Percentiles rank a stretch among this genome's conserved stretches.
Evolutionary conservation across 2,329 filamentous ascomycete genomes (phyloP).

Genomic region (Pseudogymnoascus sp.): DNA sequence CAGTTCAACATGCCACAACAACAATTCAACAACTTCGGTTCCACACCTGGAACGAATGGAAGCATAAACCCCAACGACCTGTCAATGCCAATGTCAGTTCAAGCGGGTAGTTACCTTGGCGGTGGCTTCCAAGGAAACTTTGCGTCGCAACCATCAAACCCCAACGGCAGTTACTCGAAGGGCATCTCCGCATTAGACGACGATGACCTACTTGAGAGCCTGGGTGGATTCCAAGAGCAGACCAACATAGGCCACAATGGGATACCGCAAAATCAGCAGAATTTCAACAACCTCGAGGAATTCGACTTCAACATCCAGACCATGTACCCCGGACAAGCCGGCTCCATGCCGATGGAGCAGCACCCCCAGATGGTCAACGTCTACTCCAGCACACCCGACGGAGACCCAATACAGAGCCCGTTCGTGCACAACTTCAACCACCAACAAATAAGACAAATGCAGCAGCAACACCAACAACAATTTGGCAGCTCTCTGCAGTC

Average conservation of each 20-base stretch:
- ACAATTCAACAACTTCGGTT: constrained; percentile 33
- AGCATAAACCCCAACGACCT: constrained; percentile 82
- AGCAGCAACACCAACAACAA: constrained; percentile 47
- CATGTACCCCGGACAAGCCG: constrained; percentile 50
- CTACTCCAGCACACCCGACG: constrained; percentile 88
- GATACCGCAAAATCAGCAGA: constrained; percentile 49
- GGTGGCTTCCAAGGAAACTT: constrained; percentile 59
- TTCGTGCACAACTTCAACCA: constrained; percentile 76
- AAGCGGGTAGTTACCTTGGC: constrained; percentile 40
- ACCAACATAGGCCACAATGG: constrained; percentile 36
- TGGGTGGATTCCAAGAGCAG: constrained; percentile 42
- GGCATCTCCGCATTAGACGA: constrained; percentile 76
- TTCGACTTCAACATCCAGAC: constrained; percentile 54
- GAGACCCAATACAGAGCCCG: constrained; percentile 85
- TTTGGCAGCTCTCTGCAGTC: constrained; percentile 51
- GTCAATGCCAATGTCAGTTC: constrained; percentile 53
- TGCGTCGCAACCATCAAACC: constrained; percentile 45
- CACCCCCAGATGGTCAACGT: constrained; percentile 61
- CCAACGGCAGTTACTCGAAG: constrained; percentile 67
- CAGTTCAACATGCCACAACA: constrained; percentile 42
- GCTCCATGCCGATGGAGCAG: constrained; percentile 56
- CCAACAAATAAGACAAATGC: constrained; percentile 66
- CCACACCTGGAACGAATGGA: constrained; percentile 34
- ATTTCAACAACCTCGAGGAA: constrained; percentile 50
- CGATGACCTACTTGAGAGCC: constrained; percentile 77